A percentile compares a stretch with the other conserved stretches of the same genome.
Conservation (phyloP, 2,329 filamentous ascomycete species). For the Cytospora mali region DNA sequence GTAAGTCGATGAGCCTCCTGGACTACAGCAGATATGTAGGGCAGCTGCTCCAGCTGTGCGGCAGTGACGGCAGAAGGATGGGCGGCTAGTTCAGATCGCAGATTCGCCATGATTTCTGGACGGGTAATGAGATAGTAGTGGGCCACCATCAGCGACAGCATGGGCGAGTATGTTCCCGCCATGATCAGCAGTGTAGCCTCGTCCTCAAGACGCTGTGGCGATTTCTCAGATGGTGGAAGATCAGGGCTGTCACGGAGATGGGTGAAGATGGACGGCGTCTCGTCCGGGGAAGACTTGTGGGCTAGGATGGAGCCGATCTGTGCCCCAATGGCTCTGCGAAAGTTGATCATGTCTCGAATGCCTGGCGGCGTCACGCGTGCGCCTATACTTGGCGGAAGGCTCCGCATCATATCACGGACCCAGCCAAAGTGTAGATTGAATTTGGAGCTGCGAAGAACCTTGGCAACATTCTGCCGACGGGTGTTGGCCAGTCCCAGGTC, state of each 20-base stretch:
- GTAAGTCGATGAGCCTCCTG: conserved; percentile 40
- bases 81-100: conserved; percentile 31
- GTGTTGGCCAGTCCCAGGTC: conserved; percentile 33
- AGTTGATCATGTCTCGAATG: conserved; percentile 27
- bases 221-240: conserved; percentile 36
- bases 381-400: conserved; percentile 29
- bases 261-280: conserved; percentile 35
- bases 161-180: conserved; percentile 31
- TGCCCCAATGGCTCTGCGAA: conserved; percentile 32
- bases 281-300: conserved; percentile 1
- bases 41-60: conserved; percentile 28
- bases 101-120: conserved; percentile 30
- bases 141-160: conserved; percentile 32
- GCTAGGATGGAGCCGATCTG: conserved; percentile 27
- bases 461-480: conserved; percentile 35
- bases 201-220: conserved; percentile 35
- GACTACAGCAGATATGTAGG: conserved; percentile 25
- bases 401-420: conserved; percentile 33
- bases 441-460: conserved; percentile 36
- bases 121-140: conserved; percentile 32
- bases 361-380: neutral
- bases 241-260: conserved; percentile 33
- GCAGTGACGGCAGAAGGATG: conserved; percentile 16
- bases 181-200: conserved; percentile 36
- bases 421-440: conserved; percentile 38